phyloP scores from a whole-genome alignment of 2,329 filamentous ascomycete genomes.

The Aaosphaeria pasadenensis region DNA sequence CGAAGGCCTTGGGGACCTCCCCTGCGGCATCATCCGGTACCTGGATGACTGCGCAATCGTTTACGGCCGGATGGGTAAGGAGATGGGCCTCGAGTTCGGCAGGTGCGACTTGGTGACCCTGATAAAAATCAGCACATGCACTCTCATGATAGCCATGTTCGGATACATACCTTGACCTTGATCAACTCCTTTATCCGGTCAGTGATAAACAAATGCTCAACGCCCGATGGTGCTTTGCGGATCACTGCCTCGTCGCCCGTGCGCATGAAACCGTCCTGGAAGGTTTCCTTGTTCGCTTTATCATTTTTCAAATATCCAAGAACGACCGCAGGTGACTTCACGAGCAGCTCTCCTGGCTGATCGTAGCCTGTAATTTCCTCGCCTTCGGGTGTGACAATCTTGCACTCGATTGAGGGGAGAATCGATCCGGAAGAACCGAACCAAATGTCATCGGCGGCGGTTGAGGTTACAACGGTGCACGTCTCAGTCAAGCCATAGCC shows the following conservation, averaged over 20 bases:
- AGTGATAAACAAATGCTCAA: constrained; percentile 81
- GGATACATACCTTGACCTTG: constrained; percentile 64
- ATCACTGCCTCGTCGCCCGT: constrained; percentile 84
- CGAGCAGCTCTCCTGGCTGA: constrained; percentile 74
- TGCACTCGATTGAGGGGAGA: constrained; percentile 61
- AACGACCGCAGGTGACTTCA: constrained; percentile 73
- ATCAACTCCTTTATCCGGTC: constrained; percentile 79
- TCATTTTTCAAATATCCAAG: constrained; percentile 86
- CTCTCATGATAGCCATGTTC: background rate
- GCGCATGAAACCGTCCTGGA: constrained; percentile 71
- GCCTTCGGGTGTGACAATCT: constrained; percentile 66
- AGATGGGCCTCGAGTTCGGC: constrained; percentile 80
- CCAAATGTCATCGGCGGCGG: constrained; percentile 61
- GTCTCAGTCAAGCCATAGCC: constrained; percentile 81
- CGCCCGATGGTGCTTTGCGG: constrained; percentile 58
- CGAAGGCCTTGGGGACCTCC: constrained; percentile 62
- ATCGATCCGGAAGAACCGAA: constrained; percentile 71
- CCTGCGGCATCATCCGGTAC: constrained; percentile 62
- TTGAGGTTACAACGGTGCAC: constrained; percentile 64
- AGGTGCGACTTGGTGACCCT: constrained; percentile 80
- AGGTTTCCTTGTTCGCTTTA: constrained; percentile 78
- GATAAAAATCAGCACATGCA: constrained; percentile 3
- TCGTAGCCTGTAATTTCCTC: constrained; percentile 68
- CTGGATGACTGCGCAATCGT: constrained; percentile 75
- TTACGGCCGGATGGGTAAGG: constrained; percentile 70